Base-by-base conservation (phyloP, 208 protist genomes). In the Leishmania amazonensis region DNA sequence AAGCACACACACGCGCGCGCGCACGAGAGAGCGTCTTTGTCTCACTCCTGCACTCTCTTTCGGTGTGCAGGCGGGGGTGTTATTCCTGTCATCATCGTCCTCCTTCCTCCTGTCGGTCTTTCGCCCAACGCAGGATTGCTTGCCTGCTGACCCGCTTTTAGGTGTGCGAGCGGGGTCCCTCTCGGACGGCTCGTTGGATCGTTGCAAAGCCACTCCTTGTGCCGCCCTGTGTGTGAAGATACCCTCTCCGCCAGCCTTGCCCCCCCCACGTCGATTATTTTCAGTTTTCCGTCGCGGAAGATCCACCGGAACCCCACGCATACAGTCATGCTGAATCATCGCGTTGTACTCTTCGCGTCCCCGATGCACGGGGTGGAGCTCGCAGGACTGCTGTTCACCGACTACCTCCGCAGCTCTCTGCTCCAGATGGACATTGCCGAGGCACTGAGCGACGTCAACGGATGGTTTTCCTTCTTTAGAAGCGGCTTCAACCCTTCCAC, bases 381-480 rank as follows among this genome's bases (percentile, higher is more conserved):
- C 3, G 62, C 80, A 19, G 78, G 76, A 11, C 38, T 89, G 21
- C 83, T 95, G n/a, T 91, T 96, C 78, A 78, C 86, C 11, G 83
- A 92, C 51, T 96, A 96, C 78, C 68, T 94, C 57, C n/a, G 76
- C 15, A 86, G 89, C 71, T 77, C 89, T 6, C 70, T 82, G 24
- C 93, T 93, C 40, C 76, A 78, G 24, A 83, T 76, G 53, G 93
- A 96, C 80, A 53, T 94, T 21, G 76, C 90, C 3, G 81, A 92
- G 67, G 81, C 82, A 11, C 38, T 93, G 17, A 84, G 89, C 38
- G 77, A 85, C 68, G 76, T 86, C 71, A 82, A 78, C 62, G 82
- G 78, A 31, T 38, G 85, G 60, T 31, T 81, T 17, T 49, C 75
- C 19, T 81, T 89, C 67, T 81, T 90, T 31, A 45, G 78, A 31